Percentiles rank a stretch among this genome's conserved stretches.
These are phyloP conservation scores for Malassezia nana DNA, from an alignment of 1,284 basidiomycete species.

Conservation along the genomic window DNA sequence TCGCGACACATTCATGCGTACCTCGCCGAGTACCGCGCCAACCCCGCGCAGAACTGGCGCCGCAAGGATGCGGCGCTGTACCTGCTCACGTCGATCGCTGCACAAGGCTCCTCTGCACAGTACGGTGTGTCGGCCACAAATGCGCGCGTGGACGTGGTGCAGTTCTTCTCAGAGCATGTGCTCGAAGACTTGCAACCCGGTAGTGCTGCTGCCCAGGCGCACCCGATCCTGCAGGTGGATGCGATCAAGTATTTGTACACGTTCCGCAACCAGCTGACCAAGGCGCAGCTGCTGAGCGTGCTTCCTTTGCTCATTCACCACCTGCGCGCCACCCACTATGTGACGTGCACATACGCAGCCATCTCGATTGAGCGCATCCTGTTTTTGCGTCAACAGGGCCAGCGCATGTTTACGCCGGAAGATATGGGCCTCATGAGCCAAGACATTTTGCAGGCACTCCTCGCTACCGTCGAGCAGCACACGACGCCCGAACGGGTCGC, in stretches of 20 bases:
- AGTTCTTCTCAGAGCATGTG: conserved; percentile 88
- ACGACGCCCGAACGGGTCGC: conserved; percentile 83
- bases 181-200: conserved; percentile 66
- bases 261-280: conserved; percentile 86
- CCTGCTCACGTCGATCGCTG: conserved; percentile 79
- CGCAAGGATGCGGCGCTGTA: conserved; percentile 94
- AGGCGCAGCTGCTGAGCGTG: conserved; percentile 83
- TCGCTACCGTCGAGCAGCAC: conserved; percentile 72
- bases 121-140: conserved; percentile 84
- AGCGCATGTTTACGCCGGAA: conserved; percentile 61
- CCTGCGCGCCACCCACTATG: conserved; percentile 52
- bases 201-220: conserved; percentile 17
- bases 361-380: conserved; percentile 54
- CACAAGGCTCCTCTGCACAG: conserved; percentile 64
- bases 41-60: conserved; percentile 70
- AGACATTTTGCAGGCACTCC: conserved; percentile 64
- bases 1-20: conserved; percentile 70
- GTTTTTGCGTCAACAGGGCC: conserved; percentile 63
- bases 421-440: conserved; percentile 77
- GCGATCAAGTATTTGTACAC: conserved; percentile 63
- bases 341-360: conserved; percentile 51
- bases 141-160: conserved; percentile 79
- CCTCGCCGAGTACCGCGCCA: conserved; percentile 56
- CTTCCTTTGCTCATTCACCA: conserved; percentile 79
- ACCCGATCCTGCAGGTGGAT: conserved; percentile 83